Base-by-base conservation (phyloP, 768 basidiomycete species). In the Daedalea quercina region DNA sequence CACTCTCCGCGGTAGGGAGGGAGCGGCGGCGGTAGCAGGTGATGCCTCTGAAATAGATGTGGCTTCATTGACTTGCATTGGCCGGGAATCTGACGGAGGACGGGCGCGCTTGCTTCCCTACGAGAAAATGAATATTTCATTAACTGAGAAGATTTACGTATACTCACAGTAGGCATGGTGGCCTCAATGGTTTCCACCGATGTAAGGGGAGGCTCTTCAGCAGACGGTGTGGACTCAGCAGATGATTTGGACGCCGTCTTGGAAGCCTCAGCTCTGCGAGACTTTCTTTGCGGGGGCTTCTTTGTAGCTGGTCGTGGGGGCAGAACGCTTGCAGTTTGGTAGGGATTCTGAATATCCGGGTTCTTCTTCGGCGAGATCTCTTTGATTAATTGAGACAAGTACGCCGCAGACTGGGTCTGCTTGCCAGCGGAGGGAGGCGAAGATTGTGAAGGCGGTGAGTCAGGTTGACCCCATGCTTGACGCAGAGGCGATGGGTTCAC, bases 21-120 rank as follows among this genome's bases (percentile, higher is more conserved):
- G 11, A 1, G 22, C 22, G 37, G 50, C 45, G n/a, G n/a, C n/a
- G n/a, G n/a, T n/a, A 43, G 33, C 44, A 19, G 31, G n/a, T 3
- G 46, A 51, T 33, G 57, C 58, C 19, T 48, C 47, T 3, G 59
- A 51, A 3, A 53, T 53, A 7, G 54, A 44, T 12, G 43, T 51
- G 40, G 56, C 57, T 69, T 78, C 56, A 76, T 76, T 40, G 51
- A 48, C 56, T 6, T 17, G 19, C 4, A 37, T 44, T 9, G 53
- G 53, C 15, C 54, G 44, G 28, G 85, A 61, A 49, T 79, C 73
- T 2, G 76, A 67, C n/a, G 85, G 84, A 3, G 88, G 87, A 37
- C 87, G 78, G 42, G 85, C 80, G 44, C 88, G 83, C 63, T 87
- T 87, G 63, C 82, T 87, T 53, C 87, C 88, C 87, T 89, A 62